Conservation (phyloP, 2,329 filamentous ascomycete species). For the Colletotrichum camelliae region DNA sequence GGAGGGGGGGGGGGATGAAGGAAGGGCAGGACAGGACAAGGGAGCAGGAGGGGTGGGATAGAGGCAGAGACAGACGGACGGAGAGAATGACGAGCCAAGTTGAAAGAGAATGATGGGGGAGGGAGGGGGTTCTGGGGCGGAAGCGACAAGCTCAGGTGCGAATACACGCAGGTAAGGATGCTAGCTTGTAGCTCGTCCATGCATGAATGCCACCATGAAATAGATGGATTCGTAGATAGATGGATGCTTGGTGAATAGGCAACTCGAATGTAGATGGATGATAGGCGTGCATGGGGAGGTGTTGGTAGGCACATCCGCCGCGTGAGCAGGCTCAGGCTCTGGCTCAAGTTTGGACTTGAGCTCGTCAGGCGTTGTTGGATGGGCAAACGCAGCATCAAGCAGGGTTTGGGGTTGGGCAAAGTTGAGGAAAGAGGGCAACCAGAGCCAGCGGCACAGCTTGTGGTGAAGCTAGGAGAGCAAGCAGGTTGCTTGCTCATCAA, state of each 20-base stretch:
- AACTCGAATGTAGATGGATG: not conserved
- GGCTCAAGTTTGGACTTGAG: not conserved
- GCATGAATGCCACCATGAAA: not conserved
- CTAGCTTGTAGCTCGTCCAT: not conserved
- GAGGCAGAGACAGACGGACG: conserved; percentile 12
- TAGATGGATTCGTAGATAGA: not conserved
- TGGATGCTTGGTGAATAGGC: not conserved
- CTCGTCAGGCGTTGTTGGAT: not conserved
- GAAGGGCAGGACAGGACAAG: not conserved
- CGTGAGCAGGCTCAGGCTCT: not conserved
- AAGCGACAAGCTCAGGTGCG: not conserved
- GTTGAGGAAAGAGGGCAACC: not conserved
- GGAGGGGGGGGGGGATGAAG: conserved; percentile 4
- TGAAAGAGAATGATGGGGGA: not conserved
- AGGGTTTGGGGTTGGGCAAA: not conserved
- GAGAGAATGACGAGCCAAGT: conserved; percentile 21
- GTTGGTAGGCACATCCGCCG: not conserved
- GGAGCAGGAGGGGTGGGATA: conserved; percentile 2
- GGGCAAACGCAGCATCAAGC: not conserved
- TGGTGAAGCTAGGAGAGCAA: not conserved
- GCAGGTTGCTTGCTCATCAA: not conserved
- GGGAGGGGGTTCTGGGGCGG: not conserved
- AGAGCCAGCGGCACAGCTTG: not conserved
- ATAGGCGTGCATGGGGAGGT: not conserved
- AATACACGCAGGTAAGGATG: not conserved